phyloP scores from a whole-genome alignment of 257 asterid genomes.

The Petunia axillaris region DNA sequence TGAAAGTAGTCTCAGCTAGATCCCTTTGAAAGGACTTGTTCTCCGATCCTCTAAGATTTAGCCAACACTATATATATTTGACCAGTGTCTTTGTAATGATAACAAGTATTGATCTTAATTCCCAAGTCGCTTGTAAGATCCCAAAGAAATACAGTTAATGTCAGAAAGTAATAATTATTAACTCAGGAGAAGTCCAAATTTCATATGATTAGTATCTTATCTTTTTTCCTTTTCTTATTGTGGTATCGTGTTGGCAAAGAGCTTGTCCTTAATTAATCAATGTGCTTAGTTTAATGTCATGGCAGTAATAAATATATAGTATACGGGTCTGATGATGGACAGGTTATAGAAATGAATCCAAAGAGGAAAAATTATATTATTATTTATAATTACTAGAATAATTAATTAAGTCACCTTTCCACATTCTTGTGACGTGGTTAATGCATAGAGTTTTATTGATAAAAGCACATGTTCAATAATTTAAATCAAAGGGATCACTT shows the following conservation, averaged over 20 bases:
- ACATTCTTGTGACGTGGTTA: not conserved
- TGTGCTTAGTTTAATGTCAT: not conserved
- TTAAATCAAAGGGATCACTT: not conserved
- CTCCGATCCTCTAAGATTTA: not conserved
- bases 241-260: slow-evolving; percentile 16
- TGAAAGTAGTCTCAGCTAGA: not conserved
- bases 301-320: not conserved
- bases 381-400: not conserved
- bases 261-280: not conserved
- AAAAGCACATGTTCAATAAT: not conserved
- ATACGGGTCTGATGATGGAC: not conserved
- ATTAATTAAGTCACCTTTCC: slow-evolving; percentile 1
- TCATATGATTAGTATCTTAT: slow-evolving; percentile 12
- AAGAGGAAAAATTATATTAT: not conserved
- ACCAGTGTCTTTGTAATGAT: not conserved
- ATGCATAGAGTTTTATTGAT: not conserved
- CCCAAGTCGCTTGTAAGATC: not conserved
- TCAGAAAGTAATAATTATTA: not conserved
- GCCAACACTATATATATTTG: not conserved
- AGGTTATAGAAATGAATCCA: slow-evolving; percentile 3
- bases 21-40: not conserved
- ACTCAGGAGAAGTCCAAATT: not conserved
- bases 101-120: not conserved
- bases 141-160: not conserved
- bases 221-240: not conserved